Evolutionary conservation across 129 eudicot species (phyloP), one percentile per base, ranked within the genome.

Genomic region (Rutidosis leptorrhynchoides): DNA sequence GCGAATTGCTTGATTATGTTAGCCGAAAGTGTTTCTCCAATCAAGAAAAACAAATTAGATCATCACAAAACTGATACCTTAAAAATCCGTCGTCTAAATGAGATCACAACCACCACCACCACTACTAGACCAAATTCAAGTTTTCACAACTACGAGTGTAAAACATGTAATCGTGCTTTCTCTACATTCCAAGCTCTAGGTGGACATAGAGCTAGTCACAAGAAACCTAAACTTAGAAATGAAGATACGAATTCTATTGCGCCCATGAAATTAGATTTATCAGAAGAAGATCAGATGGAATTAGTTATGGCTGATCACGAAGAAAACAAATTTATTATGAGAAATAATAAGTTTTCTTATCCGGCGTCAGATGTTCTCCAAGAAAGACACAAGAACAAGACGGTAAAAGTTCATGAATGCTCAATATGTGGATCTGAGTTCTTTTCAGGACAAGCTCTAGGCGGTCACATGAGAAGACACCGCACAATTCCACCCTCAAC

Each of bases 381-480:
- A 53, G 55, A 58, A 3, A 49, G 67, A 37, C 23, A n/a, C 23
- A 67, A 24, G 22, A 64, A 70, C 21, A 65, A 19, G 46, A 30
- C 30, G 24, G 26, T 42, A 26, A 81, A 78, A 62, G 45, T 86
- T 19, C 98, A 92, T 15, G 88, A 83, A 82, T 92, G 96, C 54
- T 88, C 95, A 6, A 85, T 88, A 2, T 92, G 98, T 24, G 95
- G 95, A 19, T 70, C 87, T 33, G 87, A 92, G 72, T 92, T 88
- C 42, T 67, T 81, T 11, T 88, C 98, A 24, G 97, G 96, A 6
- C 97, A 91, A 62, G 97, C 97, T 7, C 82, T 91, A 30, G 97
- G 97, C 0, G 97, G 98, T 17, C 98, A 92, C 48, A 92, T 88
- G 98, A 77, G 98, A 71, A 61, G 98, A 63, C 98, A 92, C 58